Conservation (phyloP, 31 red algal species). For the Endocladia muricata region DNA sequence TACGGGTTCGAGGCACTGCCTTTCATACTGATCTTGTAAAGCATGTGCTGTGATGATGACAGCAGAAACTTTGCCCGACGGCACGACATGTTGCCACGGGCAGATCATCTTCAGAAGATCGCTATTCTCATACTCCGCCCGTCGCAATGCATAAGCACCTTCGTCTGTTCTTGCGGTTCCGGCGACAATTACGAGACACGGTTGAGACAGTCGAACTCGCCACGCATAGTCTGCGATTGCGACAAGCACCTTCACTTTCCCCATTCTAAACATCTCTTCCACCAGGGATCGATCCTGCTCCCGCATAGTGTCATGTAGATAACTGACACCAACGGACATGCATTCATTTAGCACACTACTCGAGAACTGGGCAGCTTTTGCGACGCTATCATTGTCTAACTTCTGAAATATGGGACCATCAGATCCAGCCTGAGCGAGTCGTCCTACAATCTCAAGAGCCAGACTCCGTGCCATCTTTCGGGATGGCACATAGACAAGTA, state of each 20-base stretch:
- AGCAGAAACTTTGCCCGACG: conserved; percentile 4
- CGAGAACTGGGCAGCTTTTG: neutral
- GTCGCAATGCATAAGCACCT: conserved; percentile 47
- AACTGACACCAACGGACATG: conserved; percentile 55
- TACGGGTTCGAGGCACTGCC: conserved; percentile 56
- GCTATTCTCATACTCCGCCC: conserved; percentile 62
- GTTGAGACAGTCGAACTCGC: conserved; percentile 9
- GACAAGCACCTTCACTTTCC: conserved; percentile 49
- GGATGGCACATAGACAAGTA: conserved; percentile 68
- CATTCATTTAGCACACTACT: conserved; percentile 41
- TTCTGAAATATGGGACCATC: conserved; percentile 18
- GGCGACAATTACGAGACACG: conserved; percentile 66
- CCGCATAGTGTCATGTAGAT: conserved; percentile 50
- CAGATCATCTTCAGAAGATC: conserved; percentile 78
- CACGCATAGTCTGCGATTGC: conserved; percentile 38
- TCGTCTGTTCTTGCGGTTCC: conserved; percentile 64
- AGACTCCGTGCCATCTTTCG: conserved; percentile 56
- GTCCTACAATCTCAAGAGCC: conserved; percentile 51
- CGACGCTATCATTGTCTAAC: neutral
- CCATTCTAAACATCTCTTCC: conserved; percentile 33
- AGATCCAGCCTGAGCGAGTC: conserved; percentile 11
- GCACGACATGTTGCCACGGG: neutral
- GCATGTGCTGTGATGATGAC: conserved; percentile 73
- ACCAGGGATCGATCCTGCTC: conserved; percentile 33
- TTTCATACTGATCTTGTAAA: conserved; percentile 59